phyloP scores from a whole-genome alignment of 1,139 yeast species.

The Kodamaea anthophila region DNA sequence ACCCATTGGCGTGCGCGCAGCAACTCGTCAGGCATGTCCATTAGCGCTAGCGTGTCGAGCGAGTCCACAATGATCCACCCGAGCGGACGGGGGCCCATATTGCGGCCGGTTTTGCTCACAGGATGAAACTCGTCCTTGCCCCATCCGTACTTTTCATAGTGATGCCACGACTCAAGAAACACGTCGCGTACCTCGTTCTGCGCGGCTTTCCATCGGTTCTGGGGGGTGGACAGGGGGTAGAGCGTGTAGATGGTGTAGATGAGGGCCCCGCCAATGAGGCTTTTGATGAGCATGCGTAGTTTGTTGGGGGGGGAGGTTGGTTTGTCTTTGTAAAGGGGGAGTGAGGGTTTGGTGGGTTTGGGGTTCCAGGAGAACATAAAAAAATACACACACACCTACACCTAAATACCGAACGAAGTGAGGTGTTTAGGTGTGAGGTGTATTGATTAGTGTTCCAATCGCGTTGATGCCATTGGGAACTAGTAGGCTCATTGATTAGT shows the following conservation, averaged over 20 bases:
- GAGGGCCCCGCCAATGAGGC: slow-evolving; percentile 31
- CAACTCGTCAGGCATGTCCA: slow-evolving; percentile 69
- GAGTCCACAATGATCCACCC: slow-evolving; percentile 97
- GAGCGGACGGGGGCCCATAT: slow-evolving; percentile 77
- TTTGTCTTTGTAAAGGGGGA: slow-evolving; percentile 15
- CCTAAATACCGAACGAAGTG: not conserved
- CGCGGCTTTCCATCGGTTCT: slow-evolving; percentile 33
- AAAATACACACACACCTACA: too few species aligned
- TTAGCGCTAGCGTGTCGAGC: slow-evolving; percentile 73
- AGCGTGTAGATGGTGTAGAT: slow-evolving; percentile 31
- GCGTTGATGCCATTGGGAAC: not conserved
- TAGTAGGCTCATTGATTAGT: too few species aligned
- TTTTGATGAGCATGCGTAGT: slow-evolving; percentile 36
- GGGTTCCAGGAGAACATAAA: too few species aligned
- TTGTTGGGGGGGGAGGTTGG: slow-evolving; percentile 7
- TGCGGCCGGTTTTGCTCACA: slow-evolving; percentile 51
- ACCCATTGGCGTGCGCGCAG: slow-evolving; percentile 72
- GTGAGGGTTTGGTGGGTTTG: slow-evolving; percentile 8
- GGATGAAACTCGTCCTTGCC: slow-evolving; percentile 70
- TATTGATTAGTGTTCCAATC: not conserved
- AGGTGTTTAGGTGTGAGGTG: not conserved
- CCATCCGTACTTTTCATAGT: slow-evolving; percentile 76
- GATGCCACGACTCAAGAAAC: slow-evolving; percentile 74
- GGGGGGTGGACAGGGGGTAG: not conserved
- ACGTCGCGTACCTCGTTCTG: slow-evolving; percentile 55